Conservation (phyloP, 306 rosid genomes). For the Cucurbita maxima region DNA sequence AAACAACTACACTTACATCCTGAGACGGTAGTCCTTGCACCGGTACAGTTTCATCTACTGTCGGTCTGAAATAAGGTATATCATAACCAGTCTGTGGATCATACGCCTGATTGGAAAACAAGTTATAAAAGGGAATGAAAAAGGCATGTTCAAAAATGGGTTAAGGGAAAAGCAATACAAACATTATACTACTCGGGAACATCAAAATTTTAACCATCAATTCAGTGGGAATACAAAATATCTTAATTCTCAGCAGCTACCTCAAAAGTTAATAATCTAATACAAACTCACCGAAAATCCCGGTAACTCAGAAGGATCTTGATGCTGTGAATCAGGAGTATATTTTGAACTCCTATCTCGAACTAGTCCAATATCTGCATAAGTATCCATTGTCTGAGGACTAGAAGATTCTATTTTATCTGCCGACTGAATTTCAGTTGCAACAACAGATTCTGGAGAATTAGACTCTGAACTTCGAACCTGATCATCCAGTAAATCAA, state of each 20-base stretch:
- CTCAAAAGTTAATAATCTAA: neutral
- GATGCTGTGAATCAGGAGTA: constrained; percentile 50
- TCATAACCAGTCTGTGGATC: constrained; percentile 71
- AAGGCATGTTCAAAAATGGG: neutral
- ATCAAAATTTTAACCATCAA: neutral
- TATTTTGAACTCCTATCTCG: constrained; percentile 50
- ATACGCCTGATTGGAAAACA: constrained; percentile 56
- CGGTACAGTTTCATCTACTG: constrained; percentile 54
- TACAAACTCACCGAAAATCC: constrained; percentile 69
- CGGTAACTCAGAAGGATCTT: constrained; percentile 61
- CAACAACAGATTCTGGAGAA: constrained; percentile 44
- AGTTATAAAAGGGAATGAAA: constrained; percentile 8
- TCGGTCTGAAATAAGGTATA: constrained; percentile 70
- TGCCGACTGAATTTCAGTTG: constrained; percentile 49
- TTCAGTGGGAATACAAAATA: neutral
- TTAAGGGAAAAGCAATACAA: neutral
- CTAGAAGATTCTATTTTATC: constrained; percentile 51
- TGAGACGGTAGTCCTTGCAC: constrained; percentile 55
- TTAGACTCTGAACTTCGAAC: constrained; percentile 36
- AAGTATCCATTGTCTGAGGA: constrained; percentile 49
- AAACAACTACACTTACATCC: constrained; percentile 39
- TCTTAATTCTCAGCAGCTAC: neutral
- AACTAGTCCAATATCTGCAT: constrained; percentile 57
- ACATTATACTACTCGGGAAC: neutral
- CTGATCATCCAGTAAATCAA: constrained; percentile 40